Conservation (phyloP, 2,329 filamentous ascomycete genomes). For the Aspergillus pseudotamarii region DNA sequence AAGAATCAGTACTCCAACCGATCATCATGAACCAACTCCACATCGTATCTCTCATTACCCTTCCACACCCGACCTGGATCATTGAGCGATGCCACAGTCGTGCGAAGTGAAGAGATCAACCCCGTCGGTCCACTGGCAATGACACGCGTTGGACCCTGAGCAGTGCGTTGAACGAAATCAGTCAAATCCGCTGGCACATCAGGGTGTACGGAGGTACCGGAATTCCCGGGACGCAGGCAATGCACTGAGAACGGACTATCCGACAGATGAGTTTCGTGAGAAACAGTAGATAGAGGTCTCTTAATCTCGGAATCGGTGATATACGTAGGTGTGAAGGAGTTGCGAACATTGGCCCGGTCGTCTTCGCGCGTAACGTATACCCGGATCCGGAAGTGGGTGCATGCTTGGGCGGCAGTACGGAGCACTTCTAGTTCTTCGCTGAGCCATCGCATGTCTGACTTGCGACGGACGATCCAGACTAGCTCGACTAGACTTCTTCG, state of each 20-base stretch:
- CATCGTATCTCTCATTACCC: conserved; percentile 59
- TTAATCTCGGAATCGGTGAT: background rate
- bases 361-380: conserved; percentile 63
- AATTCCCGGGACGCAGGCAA: conserved; percentile 9
- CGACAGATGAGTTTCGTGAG: background rate
- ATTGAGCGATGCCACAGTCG: conserved; percentile 58
- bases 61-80: conserved; percentile 58
- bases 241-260: conserved; percentile 14
- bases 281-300: background rate
- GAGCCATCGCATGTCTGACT: conserved; percentile 61
- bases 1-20: conserved; percentile 45
- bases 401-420: conserved; percentile 39
- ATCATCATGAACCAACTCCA: conserved; percentile 63
- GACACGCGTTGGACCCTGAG: conserved; percentile 55
- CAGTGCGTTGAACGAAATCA: conserved; percentile 50
- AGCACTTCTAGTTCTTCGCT: conserved; percentile 58
- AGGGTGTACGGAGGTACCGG: conserved; percentile 19
- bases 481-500: conserved; percentile 57
- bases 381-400: conserved; percentile 52
- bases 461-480: conserved; percentile 65
- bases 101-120: conserved; percentile 62
- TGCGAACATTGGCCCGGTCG: conserved; percentile 5
- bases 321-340: background rate
- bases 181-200: conserved; percentile 51
- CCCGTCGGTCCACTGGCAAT: conserved; percentile 63